Percentiles rank a stretch among this genome's conserved stretches.
phyloP scores from a whole-genome alignment of 2,329 filamentous ascomycete genomes.

The Phyllosticta citriasiana region DNA sequence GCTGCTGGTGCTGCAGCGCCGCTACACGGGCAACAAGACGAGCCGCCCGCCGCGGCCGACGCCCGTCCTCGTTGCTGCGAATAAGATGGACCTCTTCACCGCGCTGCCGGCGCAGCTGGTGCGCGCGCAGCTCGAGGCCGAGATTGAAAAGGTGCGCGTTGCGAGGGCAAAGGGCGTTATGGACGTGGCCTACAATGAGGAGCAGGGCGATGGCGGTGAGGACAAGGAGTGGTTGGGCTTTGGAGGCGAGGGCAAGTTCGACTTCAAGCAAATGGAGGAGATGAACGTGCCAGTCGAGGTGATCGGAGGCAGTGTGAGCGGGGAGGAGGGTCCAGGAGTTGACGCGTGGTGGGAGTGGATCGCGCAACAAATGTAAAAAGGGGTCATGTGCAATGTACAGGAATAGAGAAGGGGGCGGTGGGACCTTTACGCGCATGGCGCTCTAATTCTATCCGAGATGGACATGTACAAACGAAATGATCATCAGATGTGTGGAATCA shows the following conservation, averaged over 20 bases:
- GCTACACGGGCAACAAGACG: constrained; percentile 47
- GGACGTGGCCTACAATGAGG: constrained; percentile 65
- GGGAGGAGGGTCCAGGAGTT: constrained; percentile 56
- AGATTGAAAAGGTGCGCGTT: constrained; percentile 67
- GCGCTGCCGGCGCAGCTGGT: constrained; percentile 73
- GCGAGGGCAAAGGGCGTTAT: constrained; percentile 69
- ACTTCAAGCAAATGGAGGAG: constrained; percentile 73
- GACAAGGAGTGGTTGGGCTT: constrained; percentile 64
- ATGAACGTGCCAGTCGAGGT: constrained; percentile 72
- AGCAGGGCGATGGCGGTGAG: constrained; percentile 46
- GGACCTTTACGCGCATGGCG: not conserved
- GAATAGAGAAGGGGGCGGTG: not conserved
- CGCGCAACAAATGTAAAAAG: constrained; percentile 54
- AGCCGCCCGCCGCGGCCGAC: constrained; percentile 51
- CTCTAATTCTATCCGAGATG: not conserved
- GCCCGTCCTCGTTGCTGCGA: constrained; percentile 76
- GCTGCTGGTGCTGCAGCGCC: constrained; percentile 71
- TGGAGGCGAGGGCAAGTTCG: constrained; percentile 66
- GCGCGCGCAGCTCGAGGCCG: constrained; percentile 63
- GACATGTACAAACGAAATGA: not conserved
- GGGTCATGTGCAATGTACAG: not conserved
- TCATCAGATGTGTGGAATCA: not conserved
- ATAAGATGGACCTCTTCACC: constrained; percentile 94
- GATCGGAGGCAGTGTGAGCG: constrained; percentile 59
- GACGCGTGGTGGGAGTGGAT: constrained; percentile 90